phyloP scores from a whole-genome alignment of 768 basidiomycete species.

The Tylopilus intermedius region DNA sequence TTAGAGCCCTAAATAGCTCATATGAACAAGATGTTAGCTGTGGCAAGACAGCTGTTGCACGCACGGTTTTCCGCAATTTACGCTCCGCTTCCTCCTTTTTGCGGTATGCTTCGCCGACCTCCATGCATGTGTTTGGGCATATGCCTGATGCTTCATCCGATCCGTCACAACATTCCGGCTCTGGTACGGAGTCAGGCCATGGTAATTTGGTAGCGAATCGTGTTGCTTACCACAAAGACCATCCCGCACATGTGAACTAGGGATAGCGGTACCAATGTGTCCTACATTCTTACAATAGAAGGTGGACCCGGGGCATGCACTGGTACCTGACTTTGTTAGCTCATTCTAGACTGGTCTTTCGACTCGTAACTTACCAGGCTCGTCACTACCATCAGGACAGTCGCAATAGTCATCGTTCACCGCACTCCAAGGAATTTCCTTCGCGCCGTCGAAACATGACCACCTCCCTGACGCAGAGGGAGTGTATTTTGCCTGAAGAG shows the following conservation, averaged over 20 bases:
- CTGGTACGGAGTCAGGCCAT: conserved; percentile 38
- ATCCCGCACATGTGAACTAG: conserved; percentile 82
- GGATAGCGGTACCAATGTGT: conserved; percentile 76
- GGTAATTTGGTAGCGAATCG: neutral
- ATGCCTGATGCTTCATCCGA: conserved; percentile 83
- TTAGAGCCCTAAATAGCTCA: conserved; percentile 66
- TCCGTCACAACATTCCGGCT: conserved; percentile 92
- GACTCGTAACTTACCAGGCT: conserved; percentile 58
- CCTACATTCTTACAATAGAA: conserved; percentile 90
- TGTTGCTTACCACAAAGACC: conserved; percentile 79
- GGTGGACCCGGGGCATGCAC: conserved; percentile 67
- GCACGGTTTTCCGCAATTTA: conserved; percentile 76
- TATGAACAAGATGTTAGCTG: neutral
- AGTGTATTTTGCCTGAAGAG: conserved; percentile 51
- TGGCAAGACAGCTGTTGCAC: conserved; percentile 19
- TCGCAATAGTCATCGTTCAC: conserved; percentile 96
- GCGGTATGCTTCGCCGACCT: conserved; percentile 66
- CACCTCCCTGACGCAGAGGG: conserved; percentile 52
- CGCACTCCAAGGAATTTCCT: conserved; percentile 70
- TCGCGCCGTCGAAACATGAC: conserved; percentile 78
- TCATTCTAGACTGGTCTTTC: conserved; percentile 5
- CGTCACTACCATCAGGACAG: conserved; percentile 91
- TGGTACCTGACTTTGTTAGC: conserved; percentile 53
- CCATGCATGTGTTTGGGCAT: conserved; percentile 73
- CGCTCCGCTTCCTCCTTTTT: conserved; percentile 66